These are phyloP conservation scores for Sporothrix schenckii DNA, from an alignment of 2,329 filamentous ascomycete species.

Conservation along the genomic window DNA sequence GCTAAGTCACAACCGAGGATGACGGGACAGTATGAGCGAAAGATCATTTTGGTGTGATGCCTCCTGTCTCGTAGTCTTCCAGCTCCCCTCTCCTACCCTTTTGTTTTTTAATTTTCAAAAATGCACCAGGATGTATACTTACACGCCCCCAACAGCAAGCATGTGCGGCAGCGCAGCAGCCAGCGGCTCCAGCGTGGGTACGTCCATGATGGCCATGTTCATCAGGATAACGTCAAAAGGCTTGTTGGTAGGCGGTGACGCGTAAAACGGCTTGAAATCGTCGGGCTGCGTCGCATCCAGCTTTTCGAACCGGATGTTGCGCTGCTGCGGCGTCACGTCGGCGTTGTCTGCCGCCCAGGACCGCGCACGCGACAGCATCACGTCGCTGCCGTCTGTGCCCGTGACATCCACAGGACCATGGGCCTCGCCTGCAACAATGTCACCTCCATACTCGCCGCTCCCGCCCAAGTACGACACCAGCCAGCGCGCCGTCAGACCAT, in stretches of 20 bases:
- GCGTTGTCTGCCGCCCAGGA: neutral
- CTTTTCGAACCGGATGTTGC: conserved; percentile 41
- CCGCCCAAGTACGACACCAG: conserved; percentile 41
- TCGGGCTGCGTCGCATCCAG: conserved; percentile 47
- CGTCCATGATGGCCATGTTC: conserved; percentile 56
- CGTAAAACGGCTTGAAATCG: conserved; percentile 39
- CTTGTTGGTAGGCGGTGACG: neutral
- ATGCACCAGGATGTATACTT: neutral
- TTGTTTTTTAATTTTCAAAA: neutral
- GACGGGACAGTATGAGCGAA: neutral
- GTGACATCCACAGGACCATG: conserved; percentile 44
- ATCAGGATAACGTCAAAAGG: conserved; percentile 51
- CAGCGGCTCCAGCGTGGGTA: conserved; percentile 49
- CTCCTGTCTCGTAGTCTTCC: neutral
- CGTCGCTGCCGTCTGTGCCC: conserved; percentile 50
- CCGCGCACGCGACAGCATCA: conserved; percentile 48
- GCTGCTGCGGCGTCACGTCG: conserved; percentile 25
- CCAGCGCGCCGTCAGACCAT: conserved; percentile 53
- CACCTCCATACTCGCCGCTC: conserved; percentile 4
- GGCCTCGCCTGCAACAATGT: neutral
- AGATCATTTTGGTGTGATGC: neutral
- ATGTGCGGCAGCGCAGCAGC: conserved; percentile 48
- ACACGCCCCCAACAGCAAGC: conserved; percentile 47
- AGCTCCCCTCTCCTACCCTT: neutral
- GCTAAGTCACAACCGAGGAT: neutral